phyloP scores from a whole-genome alignment of 2,329 filamentous ascomycete genomes.

The Clonostachys solani region DNA sequence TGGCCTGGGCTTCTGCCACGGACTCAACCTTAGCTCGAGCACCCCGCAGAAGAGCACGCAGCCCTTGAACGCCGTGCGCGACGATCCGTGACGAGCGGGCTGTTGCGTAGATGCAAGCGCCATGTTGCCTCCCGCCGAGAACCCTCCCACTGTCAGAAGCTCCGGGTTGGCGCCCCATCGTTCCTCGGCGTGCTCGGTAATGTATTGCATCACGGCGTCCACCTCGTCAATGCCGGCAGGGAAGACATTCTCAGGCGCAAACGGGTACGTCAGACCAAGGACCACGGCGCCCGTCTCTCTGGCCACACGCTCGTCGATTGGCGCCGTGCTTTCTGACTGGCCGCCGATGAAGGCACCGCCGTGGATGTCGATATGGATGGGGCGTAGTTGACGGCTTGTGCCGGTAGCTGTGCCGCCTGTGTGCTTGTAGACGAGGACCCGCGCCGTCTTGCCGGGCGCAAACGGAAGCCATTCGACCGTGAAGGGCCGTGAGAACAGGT shows the following conservation, averaged over 20 bases:
- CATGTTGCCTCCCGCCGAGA: conserved; percentile 37
- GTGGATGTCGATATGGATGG: conserved; percentile 39
- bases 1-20: conserved; percentile 31
- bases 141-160: conserved; percentile 35
- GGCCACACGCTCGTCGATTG: conserved; percentile 25
- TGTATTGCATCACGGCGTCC: conserved; percentile 33
- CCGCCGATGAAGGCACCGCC: conserved; percentile 37
- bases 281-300: conserved; percentile 35
- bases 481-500: conserved; percentile 28
- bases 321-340: conserved; percentile 28
- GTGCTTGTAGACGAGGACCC: conserved; percentile 27
- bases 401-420: conserved; percentile 5
- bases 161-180: conserved; percentile 28
- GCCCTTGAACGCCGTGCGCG: conserved; percentile 23
- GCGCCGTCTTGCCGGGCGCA: conserved; percentile 12
- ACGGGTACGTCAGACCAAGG: conserved; percentile 44
- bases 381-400: conserved; percentile 16
- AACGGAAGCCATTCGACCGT: conserved; percentile 24
- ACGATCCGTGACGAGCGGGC: conserved; percentile 10
- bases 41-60: conserved; percentile 31
- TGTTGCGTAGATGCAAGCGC: conserved; percentile 26
- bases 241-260: conserved; percentile 46
- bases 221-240: conserved; percentile 41
- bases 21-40: conserved; percentile 31
- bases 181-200: conserved; percentile 27